Conservation (phyloP, 805 yeast species). For the Barnettozyma salicaria region DNA sequence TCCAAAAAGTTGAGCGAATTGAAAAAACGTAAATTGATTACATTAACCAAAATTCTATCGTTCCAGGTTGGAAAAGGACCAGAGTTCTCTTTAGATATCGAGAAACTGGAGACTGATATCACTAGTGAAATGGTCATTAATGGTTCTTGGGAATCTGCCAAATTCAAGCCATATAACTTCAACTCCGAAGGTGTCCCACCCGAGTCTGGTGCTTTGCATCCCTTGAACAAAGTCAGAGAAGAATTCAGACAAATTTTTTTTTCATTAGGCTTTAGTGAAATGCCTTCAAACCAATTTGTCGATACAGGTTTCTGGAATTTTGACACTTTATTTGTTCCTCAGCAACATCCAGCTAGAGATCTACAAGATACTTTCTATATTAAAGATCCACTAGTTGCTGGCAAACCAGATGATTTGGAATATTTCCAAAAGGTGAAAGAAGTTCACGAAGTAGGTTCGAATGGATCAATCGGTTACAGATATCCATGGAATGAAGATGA, state of each 20-base stretch:
- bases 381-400: constrained; percentile 84
- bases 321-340: constrained; percentile 94
- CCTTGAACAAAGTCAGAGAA: constrained; percentile 92
- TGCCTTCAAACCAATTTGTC: constrained; percentile 98
- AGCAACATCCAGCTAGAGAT: constrained; percentile 99
- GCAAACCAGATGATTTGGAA: constrained; percentile 71
- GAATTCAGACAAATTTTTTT: constrained; percentile 97
- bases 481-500: constrained; percentile 95
- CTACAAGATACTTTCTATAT: constrained; percentile 97
- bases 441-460: constrained; percentile 87
- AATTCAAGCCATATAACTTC: constrained; percentile 94
- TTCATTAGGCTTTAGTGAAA: constrained; percentile 96
- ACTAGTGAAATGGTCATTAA: constrained; percentile 86
- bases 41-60: constrained; percentile 65
- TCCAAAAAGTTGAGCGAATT: constrained; percentile 72
- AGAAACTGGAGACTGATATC: constrained; percentile 83
- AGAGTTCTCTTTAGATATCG: constrained; percentile 76
- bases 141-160: constrained; percentile 75
- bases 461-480: constrained; percentile 95
- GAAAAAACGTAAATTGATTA: constrained; percentile 87
- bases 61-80: constrained; percentile 74
- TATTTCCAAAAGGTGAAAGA: constrained; percentile 73
- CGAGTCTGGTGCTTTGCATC: constrained; percentile 90
- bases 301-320: constrained; percentile 99
- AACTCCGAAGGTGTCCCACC: constrained; percentile 89